Percentiles rank a stretch among this genome's conserved stretches.
These are phyloP conservation scores for Teratosphaeria pseudoeucalypti DNA, from an alignment of 2,329 filamentous ascomycete species.

Conservation along the genomic window DNA sequence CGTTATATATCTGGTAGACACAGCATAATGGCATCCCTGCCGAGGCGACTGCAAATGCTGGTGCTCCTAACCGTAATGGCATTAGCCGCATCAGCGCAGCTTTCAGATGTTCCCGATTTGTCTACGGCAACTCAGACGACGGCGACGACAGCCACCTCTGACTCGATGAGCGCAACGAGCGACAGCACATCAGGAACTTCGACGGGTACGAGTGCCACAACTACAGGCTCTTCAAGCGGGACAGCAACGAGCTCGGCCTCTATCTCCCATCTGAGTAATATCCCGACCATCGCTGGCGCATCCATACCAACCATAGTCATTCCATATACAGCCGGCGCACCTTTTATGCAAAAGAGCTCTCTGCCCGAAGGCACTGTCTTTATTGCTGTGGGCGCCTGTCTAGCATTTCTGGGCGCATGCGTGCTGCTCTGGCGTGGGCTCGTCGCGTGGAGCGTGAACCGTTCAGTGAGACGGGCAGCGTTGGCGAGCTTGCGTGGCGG, in stretches of 20 bases:
- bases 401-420: constrained; percentile 72
- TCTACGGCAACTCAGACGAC: constrained; percentile 14
- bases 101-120: constrained; percentile 19
- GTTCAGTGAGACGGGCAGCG: constrained; percentile 80
- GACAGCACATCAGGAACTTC: neutral
- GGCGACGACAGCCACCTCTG: constrained; percentile 6
- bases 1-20: neutral
- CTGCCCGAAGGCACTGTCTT: constrained; percentile 91
- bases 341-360: constrained; percentile 80
- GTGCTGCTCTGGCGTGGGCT: constrained; percentile 81
- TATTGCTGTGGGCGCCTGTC: constrained; percentile 80
- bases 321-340: constrained; percentile 72
- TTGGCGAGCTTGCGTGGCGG: constrained; percentile 50
- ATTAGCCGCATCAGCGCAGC: constrained; percentile 12
- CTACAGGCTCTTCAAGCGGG: constrained; percentile 10
- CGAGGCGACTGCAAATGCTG: constrained; percentile 9
- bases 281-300: constrained; percentile 47
- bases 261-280: constrained; percentile 25
- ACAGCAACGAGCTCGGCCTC: constrained; percentile 14
- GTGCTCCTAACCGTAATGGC: constrained; percentile 16
- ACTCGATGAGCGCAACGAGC: neutral
- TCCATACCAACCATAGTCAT: constrained; percentile 61
- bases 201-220: constrained; percentile 3
- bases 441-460: constrained; percentile 82
- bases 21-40: constrained; percentile 3